Evolutionary conservation across 768 basidiomycete genomes (phyloP), one percentile per base, ranked within the genome.

Genomic region (Trametes cubensis): DNA sequence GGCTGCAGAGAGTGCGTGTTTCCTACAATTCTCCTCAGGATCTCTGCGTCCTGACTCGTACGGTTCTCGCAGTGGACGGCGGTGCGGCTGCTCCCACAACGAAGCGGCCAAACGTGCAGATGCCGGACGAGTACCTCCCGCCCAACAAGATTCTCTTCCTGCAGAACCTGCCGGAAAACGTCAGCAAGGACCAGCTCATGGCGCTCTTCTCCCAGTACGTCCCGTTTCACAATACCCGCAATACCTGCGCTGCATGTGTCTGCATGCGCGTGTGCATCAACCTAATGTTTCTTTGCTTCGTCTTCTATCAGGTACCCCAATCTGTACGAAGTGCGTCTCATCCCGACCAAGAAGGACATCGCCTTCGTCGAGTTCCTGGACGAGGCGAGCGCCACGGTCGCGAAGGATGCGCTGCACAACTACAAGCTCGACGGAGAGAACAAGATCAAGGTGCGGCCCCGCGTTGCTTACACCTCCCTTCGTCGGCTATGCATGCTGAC

Each of bases 51-150:
- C 20, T 42, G 55, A 47, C 23, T 23, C 23, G 21, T 6, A 44
- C 10, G 6, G 42, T 25, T 4, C 55, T 30, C 58, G 40, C 64
- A 89, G 90, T 87, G 73, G 90, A 90, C 49, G 90, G 90, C 25
- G 84, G 81, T 26, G 78, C 85, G 4, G 80, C 89, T 7, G 76
- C 80, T 6, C 85, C 91, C 11, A 85, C 83, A 30, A 76, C 90
- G 20, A 92, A 87, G 75, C 84, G 91, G 45, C 91, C 91, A 23
- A 86, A 87, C 66, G 90, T 97, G 62, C 93, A 95, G 74, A 97
- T 98, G 94, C 95, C 96, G 42, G 97, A 99, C 88, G 97, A 99
- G 75, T 98, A 98, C 75, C 85, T 99, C 7, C 97, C 97, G 2
- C 96, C 97, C 41, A 99, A 99, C 89, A 95, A 95, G 75, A 96